Evolutionary conservation across 768 basidiomycete genomes (phyloP).

Genomic region (Phaeotremella skinneri): DNA sequence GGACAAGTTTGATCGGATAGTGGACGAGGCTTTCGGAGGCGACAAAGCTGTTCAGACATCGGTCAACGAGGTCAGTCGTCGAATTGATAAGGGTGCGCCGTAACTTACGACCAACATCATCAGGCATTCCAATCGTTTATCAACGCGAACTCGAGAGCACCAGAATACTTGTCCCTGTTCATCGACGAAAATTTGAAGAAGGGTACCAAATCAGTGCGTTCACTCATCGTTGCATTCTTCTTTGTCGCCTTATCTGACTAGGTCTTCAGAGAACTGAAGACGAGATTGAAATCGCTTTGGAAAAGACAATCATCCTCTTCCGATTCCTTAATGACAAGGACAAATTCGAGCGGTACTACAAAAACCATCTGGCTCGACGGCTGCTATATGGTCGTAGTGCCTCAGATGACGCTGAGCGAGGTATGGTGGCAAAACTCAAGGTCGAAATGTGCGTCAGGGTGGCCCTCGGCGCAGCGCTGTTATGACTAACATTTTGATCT

Average conservation of each 20-base stretch:
- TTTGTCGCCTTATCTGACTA: no score
- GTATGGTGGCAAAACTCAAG: conserved; percentile 95
- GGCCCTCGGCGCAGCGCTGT: not conserved
- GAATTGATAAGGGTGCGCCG: not conserved
- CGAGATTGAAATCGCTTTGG: conserved; percentile 83
- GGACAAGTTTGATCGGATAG: conserved; percentile 79
- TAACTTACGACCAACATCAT: not conserved
- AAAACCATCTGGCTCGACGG: conserved; percentile 89
- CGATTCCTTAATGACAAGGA: conserved; percentile 93
- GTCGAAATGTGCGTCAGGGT: conserved; percentile 62
- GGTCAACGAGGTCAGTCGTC: conserved; percentile 71
- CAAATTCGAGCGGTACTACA: conserved; percentile 97
- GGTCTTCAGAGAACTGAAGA: conserved; percentile 83
- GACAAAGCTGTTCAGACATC: conserved; percentile 76
- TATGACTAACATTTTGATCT: not conserved
- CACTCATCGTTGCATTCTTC: no score
- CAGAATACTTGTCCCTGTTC: conserved; percentile 93
- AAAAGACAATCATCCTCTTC: conserved; percentile 95
- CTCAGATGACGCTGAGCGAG: conserved; percentile 95
- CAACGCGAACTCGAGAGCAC: conserved; percentile 78
- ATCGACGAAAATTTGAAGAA: conserved; percentile 95
- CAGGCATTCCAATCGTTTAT: conserved; percentile 92
- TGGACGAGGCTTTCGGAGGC: conserved; percentile 66
- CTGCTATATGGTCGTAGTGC: conserved; percentile 80
- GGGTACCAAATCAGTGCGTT: conserved; percentile 86